A percentile compares a stretch with the other conserved stretches of the same genome.
phyloP scores from a whole-genome alignment of 176 grass and related monocot species.

The Luzula sylvatica region DNA sequence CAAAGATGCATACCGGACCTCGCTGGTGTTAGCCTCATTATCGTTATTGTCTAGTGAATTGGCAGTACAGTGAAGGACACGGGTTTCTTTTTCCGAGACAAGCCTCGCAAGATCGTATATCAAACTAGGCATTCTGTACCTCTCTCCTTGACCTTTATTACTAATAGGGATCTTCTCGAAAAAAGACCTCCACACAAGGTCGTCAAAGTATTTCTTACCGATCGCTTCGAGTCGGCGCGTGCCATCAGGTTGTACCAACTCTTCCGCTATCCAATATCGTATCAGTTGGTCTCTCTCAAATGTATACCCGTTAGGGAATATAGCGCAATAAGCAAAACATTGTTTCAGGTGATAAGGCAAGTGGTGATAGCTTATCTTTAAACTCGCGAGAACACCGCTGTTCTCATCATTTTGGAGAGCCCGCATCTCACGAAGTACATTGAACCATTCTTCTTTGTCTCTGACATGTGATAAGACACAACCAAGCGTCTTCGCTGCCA shows the following conservation, averaged over 20 bases:
- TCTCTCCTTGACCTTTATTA: neutral
- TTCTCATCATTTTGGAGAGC: constrained; percentile 7
- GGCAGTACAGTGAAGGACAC: no score
- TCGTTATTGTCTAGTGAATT: neutral
- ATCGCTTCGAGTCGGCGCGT: constrained; percentile 20
- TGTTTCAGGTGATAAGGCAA: constrained; percentile 43
- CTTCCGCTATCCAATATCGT: constrained; percentile 55
- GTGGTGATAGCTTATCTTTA: constrained; percentile 59
- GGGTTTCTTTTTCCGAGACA: constrained; percentile 26
- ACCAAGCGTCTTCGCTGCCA: constrained; percentile 18
- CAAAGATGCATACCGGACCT: constrained; percentile 17
- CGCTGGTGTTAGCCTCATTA: neutral
- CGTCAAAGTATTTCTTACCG: constrained; percentile 31
- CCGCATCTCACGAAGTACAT: constrained; percentile 14
- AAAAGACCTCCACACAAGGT: constrained; percentile 36
- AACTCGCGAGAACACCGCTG: constrained; percentile 24
- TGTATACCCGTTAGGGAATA: constrained; percentile 31
- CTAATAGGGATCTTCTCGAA: neutral
- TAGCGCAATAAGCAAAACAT: constrained; percentile 46
- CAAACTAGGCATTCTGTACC: constrained; percentile 25
- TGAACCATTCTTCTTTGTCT: constrained; percentile 11
- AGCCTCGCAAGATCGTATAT: constrained; percentile 29
- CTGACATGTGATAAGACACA: constrained; percentile 1
- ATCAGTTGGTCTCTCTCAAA: constrained; percentile 45
- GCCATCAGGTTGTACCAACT: constrained; percentile 21